Conservation (phyloP, 1,284 basidiomycete genomes). For the Ustilago vetiveriae region DNA sequence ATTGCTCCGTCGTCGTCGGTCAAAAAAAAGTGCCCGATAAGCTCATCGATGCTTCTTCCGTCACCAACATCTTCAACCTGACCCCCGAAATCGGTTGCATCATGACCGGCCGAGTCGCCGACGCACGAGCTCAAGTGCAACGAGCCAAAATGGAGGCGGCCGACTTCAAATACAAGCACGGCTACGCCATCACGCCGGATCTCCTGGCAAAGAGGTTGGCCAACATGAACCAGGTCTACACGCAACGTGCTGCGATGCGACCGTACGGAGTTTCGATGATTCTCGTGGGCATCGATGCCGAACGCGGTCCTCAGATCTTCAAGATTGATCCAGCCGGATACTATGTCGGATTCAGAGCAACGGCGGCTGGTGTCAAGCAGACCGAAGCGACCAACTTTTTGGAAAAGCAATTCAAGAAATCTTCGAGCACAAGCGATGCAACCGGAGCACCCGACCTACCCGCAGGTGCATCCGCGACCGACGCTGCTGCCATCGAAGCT, state of each 20-base stretch:
- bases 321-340: constrained; percentile 98
- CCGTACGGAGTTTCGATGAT: constrained; percentile 98
- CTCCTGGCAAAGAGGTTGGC: constrained; percentile 91
- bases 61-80: constrained; percentile 95
- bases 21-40: constrained; percentile 99
- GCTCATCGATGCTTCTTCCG: constrained; percentile 90
- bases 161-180: constrained; percentile 92
- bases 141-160: constrained; percentile 91
- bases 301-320: constrained; percentile 88
- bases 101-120: constrained; percentile 94
- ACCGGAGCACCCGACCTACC: not conserved
- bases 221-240: constrained; percentile 99
- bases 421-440: constrained; percentile 65
- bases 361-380: constrained; percentile 94
- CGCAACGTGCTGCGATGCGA: constrained; percentile 95
- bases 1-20: constrained; percentile 92
- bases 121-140: constrained; percentile 88
- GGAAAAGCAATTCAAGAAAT: constrained; percentile 98
- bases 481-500: constrained; percentile 55
- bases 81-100: constrained; percentile 97
- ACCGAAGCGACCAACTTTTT: constrained; percentile 96
- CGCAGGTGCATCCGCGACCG: constrained; percentile 31
- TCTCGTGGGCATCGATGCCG: constrained; percentile 89
- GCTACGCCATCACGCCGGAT: constrained; percentile 97
- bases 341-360: constrained; percentile 97